Evolutionary conservation across 495 filamentous ascomycete genomes (phyloP).

Genomic region (Lophiotrema nucula): DNA sequence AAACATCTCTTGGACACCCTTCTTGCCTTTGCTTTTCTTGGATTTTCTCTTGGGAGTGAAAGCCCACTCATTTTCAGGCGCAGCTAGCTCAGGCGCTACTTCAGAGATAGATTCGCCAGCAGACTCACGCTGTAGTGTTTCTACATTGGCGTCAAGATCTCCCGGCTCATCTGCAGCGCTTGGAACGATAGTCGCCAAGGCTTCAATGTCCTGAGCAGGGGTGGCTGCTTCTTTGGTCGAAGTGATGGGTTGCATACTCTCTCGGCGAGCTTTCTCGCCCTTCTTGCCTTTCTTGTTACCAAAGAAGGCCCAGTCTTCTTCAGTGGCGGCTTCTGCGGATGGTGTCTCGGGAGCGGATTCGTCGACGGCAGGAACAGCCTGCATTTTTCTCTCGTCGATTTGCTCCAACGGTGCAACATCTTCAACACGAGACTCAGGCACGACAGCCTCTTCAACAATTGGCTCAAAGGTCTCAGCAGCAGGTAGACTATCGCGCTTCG

Average conservation of each 20-base stretch:
- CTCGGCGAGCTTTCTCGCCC: constrained; percentile 11
- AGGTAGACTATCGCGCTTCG: constrained; percentile 13
- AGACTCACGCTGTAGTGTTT: not conserved
- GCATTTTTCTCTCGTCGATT: no score
- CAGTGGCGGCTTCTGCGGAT: not conserved
- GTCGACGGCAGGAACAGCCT: not conserved
- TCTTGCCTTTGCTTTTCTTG: constrained; percentile 23
- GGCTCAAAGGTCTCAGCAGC: not conserved
- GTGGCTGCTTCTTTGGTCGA: not conserved
- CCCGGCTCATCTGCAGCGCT: not conserved
- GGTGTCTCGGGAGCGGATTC: not conserved
- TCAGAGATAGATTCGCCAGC: not conserved
- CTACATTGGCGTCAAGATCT: not conserved
- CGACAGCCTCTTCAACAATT: no score
- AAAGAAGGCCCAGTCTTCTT: constrained; percentile 1
- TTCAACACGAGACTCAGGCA: no score
- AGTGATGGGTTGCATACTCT: constrained; percentile 10
- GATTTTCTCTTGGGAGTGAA: constrained; percentile 8
- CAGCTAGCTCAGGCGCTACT: not conserved
- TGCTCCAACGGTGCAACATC: no score
- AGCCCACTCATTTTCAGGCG: constrained; percentile 8
- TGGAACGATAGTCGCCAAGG: not conserved
- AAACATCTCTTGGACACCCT: not conserved
- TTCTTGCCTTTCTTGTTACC: constrained; percentile 21
- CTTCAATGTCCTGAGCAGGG: not conserved